These are phyloP conservation scores for Phytophthora pini DNA, from an alignment of 352 stramenopile species.

Conservation along the genomic window DNA sequence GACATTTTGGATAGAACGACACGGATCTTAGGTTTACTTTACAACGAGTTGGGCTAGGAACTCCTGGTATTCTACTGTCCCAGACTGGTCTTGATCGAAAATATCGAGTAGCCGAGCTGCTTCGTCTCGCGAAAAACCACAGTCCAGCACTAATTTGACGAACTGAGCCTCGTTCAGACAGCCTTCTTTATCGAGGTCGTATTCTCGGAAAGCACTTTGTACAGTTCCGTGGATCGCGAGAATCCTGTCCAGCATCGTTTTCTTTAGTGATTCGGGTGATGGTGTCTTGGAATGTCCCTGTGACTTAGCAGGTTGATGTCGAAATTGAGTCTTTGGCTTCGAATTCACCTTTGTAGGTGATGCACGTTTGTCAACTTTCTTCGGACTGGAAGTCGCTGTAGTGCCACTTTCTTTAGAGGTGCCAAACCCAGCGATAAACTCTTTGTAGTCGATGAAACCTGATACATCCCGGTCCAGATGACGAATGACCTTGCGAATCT, in stretches of 20 bases:
- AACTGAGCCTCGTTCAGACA: conserved; percentile 51
- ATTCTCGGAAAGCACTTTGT: conserved; percentile 58
- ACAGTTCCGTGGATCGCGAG: conserved; percentile 51
- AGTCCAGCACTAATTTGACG: conserved; percentile 47
- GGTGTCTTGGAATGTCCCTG: conserved; percentile 25
- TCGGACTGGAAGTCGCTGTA: conserved; percentile 17
- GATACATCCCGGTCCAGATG: conserved; percentile 71
- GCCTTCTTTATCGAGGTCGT: conserved; percentile 51
- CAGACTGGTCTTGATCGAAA: conserved; percentile 57
- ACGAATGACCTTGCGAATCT: conserved; percentile 79
- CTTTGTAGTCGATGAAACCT: conserved; percentile 77
- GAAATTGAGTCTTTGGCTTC: conserved; percentile 20
- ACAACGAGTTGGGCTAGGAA: conserved; percentile 56
- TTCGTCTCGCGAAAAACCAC: conserved; percentile 40
- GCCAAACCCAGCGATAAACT: conserved; percentile 65
- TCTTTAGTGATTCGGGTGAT: conserved; percentile 52
- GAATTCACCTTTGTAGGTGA: conserved; percentile 10
- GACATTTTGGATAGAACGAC: conserved; percentile 23
- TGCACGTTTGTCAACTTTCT: conserved; percentile 22
- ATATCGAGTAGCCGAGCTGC: conserved; percentile 36
- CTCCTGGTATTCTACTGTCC: conserved; percentile 67
- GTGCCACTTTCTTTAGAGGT: conserved; percentile 33
- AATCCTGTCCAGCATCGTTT: conserved; percentile 50
- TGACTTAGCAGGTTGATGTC: conserved; percentile 19
- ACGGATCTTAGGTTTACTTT: conserved; percentile 15